A percentile compares a stretch with the other conserved stretches of the same genome.
These are phyloP conservation scores for Isatis tinctoria DNA, from an alignment of 345 rosid species.

Conservation along the genomic window DNA sequence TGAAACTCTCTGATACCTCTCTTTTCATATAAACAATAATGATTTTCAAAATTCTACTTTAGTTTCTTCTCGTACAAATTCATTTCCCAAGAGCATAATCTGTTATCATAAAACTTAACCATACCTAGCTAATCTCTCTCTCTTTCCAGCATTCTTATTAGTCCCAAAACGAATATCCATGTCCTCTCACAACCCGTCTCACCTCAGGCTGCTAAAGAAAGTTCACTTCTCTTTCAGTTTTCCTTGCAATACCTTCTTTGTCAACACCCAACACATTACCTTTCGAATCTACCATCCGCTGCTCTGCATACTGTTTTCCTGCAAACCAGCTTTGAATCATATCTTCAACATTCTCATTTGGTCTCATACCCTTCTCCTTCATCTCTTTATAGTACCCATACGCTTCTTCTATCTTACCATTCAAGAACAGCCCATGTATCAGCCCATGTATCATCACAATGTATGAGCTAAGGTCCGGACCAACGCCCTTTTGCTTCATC, in stretches of 20 bases:
- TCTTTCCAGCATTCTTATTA: slow-evolving; percentile 21
- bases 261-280: slow-evolving; percentile 20
- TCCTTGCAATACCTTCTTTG: slow-evolving; percentile 27
- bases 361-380: slow-evolving; percentile 62
- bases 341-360: slow-evolving; percentile 64
- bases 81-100: background rate
- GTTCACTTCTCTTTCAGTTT: slow-evolving; percentile 33
- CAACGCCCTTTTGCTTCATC: slow-evolving; percentile 60
- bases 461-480: slow-evolving; percentile 77
- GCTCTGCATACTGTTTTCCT: slow-evolving; percentile 49
- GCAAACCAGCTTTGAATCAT: slow-evolving; percentile 68
- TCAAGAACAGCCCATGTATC: slow-evolving; percentile 82
- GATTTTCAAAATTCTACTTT: background rate
- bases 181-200: slow-evolving; percentile 60
- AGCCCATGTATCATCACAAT: slow-evolving; percentile 85
- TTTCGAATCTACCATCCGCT: slow-evolving; percentile 23
- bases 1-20: no score
- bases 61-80: background rate
- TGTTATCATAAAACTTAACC: background rate
- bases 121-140: background rate
- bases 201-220: slow-evolving; percentile 60
- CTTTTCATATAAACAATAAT: background rate
- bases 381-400: slow-evolving; percentile 65
- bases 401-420: slow-evolving; percentile 79
- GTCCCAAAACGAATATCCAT: slow-evolving; percentile 66